Evolutionary conservation across 78 protist genomes (phyloP).

Genomic region (Dictyostelium capitatum): DNA sequence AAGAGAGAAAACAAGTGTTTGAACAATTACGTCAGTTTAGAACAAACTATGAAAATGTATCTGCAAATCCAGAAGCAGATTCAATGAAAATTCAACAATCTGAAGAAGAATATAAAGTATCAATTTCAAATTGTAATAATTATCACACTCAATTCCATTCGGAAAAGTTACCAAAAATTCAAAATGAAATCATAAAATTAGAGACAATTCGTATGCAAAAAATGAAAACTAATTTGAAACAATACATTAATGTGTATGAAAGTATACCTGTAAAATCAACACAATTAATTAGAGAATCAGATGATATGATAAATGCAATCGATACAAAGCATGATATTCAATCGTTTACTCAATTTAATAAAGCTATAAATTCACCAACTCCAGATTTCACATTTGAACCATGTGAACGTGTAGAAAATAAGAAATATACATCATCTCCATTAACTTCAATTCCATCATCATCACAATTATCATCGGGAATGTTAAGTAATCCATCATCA

Average conservation of each 20-base stretch:
- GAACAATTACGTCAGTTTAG: constrained; percentile 24
- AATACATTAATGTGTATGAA: constrained; percentile 12
- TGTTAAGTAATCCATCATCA: too few species aligned
- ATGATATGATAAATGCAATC: constrained; percentile 50
- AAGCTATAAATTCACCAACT: constrained; percentile 3
- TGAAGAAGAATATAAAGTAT: constrained; percentile 38
- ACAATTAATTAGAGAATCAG: background rate
- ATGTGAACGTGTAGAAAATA: background rate
- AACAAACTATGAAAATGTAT: constrained; percentile 34
- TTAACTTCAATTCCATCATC: too few species aligned
- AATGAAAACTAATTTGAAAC: constrained; percentile 68
- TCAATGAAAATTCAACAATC: constrained; percentile 4
- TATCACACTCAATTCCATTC: constrained; percentile 8
- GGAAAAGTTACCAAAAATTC: constrained; percentile 65
- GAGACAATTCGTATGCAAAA: constrained; percentile 75
- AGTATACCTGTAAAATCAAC: constrained; percentile 9
- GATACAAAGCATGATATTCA: constrained; percentile 64
- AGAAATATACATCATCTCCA: too few species aligned
- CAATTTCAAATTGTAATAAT: constrained; percentile 13
- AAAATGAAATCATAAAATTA: constrained; percentile 45
- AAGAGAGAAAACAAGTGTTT: constrained; percentile 57
- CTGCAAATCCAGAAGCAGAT: constrained; percentile 17
- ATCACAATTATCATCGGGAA: too few species aligned
- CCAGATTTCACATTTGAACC: constrained; percentile 65
- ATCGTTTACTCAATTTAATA: constrained; percentile 46